A percentile compares a stretch with the other conserved stretches of the same genome.
Evolutionary conservation across 306 rosid species (phyloP).

Genomic region (Quercus wislizeni): DNA sequence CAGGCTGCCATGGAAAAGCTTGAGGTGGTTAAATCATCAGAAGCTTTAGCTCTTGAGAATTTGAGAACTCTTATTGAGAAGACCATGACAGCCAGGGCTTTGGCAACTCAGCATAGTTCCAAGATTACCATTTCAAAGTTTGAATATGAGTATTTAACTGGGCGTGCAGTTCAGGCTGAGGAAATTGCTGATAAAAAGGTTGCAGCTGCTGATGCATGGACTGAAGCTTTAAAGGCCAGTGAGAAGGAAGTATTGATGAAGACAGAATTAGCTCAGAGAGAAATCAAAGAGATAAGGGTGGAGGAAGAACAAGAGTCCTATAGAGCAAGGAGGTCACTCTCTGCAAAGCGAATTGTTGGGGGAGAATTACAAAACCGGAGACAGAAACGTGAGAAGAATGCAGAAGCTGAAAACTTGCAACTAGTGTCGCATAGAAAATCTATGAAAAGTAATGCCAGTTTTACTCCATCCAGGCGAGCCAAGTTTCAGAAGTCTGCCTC

Average conservation of each 20-base stretch:
- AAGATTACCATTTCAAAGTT: conserved; percentile 69
- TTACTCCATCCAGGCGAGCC: conserved; percentile 38
- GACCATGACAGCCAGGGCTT: conserved; percentile 55
- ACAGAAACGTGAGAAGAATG: conserved; percentile 43
- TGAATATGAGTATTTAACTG: conserved; percentile 72
- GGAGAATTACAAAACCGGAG: conserved; percentile 43
- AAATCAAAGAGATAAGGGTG: conserved; percentile 47
- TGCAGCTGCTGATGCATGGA: conserved; percentile 84
- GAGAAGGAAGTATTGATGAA: conserved; percentile 69
- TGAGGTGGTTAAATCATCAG: conserved; percentile 56
- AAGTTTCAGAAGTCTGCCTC: conserved; percentile 57
- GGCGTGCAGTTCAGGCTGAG: conserved; percentile 64
- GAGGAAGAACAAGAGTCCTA: conserved; percentile 42
- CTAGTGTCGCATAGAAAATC: conserved; percentile 41
- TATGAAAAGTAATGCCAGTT: conserved; percentile 33
- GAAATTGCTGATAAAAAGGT: conserved; percentile 85
- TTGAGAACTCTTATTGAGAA: conserved; percentile 54
- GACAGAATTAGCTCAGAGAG: conserved; percentile 50
- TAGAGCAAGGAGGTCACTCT: conserved; percentile 32
- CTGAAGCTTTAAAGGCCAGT: conserved; percentile 83
- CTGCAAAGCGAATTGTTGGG: conserved; percentile 36
- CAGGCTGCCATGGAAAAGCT: conserved; percentile 66
- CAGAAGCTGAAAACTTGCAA: conserved; percentile 32
- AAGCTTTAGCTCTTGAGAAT: conserved; percentile 57
- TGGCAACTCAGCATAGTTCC: conserved; percentile 51